Conservation (phyloP, 169 alveolate genomes). For the Babesia divergens region DNA sequence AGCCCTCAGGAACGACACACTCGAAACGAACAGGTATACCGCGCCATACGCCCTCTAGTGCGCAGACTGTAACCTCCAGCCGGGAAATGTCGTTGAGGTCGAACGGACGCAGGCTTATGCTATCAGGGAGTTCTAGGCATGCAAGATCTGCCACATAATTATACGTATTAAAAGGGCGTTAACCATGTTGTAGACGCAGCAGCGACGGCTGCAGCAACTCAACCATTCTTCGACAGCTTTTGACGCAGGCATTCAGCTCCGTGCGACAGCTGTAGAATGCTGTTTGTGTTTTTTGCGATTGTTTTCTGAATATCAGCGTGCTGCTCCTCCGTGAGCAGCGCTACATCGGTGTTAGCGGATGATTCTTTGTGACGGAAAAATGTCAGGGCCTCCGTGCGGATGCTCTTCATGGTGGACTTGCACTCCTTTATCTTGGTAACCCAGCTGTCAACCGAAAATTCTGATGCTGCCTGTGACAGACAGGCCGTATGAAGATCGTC, state of each 20-base stretch:
- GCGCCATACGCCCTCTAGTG: slow-evolving; percentile 51
- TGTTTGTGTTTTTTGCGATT: slow-evolving; percentile 24
- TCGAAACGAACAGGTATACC: slow-evolving; percentile 27
- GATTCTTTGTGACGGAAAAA: slow-evolving; percentile 15
- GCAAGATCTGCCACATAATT: slow-evolving; percentile 17
- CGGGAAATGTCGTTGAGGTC: slow-evolving; percentile 47
- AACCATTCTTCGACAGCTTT: slow-evolving; percentile 20
- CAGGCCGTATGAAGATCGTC: slow-evolving; percentile 55
- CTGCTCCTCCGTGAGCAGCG: slow-evolving; percentile 30
- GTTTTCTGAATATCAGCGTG: slow-evolving; percentile 22
- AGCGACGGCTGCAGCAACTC: slow-evolving; percentile 19
- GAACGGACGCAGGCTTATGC: slow-evolving; percentile 33
- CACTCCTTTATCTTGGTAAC: slow-evolving; percentile 33
- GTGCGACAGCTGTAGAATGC: slow-evolving; percentile 40
- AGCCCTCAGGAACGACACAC: slow-evolving; percentile 35
- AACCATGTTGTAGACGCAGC: slow-evolving; percentile 37
- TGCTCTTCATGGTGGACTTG: slow-evolving; percentile 53
- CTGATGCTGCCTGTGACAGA: slow-evolving; percentile 57
- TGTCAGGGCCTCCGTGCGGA: slow-evolving; percentile 47
- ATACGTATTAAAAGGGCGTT: not conserved
- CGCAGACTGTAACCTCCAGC: slow-evolving; percentile 27
- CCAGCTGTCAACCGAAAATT: slow-evolving; percentile 57
- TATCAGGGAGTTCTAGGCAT: slow-evolving; percentile 34
- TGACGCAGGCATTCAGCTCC: slow-evolving; percentile 39
- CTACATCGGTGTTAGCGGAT: not conserved